These are phyloP conservation scores for Hymenoscyphus repandus DNA, from an alignment of 2,329 filamentous ascomycete species.

Conservation along the genomic window DNA sequence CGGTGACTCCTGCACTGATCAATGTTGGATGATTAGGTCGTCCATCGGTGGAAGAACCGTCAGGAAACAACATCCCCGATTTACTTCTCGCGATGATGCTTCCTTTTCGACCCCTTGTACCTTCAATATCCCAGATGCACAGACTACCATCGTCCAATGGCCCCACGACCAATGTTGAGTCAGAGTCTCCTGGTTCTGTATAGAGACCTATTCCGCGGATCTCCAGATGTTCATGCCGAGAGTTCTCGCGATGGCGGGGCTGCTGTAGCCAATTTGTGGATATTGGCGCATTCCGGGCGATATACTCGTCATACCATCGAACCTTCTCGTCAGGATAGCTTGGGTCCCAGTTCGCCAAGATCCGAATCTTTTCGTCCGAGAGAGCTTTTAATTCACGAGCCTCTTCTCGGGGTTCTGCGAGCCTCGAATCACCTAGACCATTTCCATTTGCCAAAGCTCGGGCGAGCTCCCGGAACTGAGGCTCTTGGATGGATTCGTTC, in stretches of 20 bases:
- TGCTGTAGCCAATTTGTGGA: constrained; percentile 71
- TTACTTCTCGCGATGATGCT: constrained; percentile 60
- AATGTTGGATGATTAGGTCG: constrained; percentile 50
- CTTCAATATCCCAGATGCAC: constrained; percentile 76
- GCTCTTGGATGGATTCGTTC: constrained; percentile 33
- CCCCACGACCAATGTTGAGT: constrained; percentile 59
- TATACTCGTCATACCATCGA: constrained; percentile 85
- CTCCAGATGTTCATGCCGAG: constrained; percentile 49
- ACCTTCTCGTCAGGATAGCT: constrained; percentile 65
- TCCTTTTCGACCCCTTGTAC: constrained; percentile 49
- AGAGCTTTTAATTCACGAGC: constrained; percentile 20
- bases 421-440: constrained; percentile 26
- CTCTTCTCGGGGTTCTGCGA: constrained; percentile 18
- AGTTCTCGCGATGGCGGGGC: constrained; percentile 42
- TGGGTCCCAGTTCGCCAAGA: constrained; percentile 79
- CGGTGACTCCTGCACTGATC: constrained; percentile 68
- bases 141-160: constrained; percentile 83
- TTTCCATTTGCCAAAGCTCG: constrained; percentile 25
- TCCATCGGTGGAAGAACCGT: constrained; percentile 39
- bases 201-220: constrained; percentile 70
- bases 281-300: constrained; percentile 73
- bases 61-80: constrained; percentile 61
- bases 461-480: constrained; percentile 33
- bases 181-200: constrained; percentile 46
- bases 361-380: constrained; percentile 42